Conservation (phyloP, 1,284 basidiomycete species). For the Ganoderma lingzhi region DNA sequence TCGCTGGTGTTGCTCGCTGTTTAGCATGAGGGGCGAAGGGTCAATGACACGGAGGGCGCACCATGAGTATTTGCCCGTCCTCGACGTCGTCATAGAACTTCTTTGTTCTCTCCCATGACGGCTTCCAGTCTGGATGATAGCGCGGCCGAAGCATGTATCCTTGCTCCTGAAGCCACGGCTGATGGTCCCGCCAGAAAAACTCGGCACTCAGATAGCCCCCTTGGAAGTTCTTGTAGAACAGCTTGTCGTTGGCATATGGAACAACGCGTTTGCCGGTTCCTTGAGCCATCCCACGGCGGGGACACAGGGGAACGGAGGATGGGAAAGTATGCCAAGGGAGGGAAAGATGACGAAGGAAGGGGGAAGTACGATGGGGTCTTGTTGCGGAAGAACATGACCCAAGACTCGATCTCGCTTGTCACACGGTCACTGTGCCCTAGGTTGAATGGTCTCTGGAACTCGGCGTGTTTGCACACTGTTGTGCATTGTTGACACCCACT, state of each 20-base stretch:
- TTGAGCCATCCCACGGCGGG: neutral
- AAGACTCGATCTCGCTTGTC: too few relatives aligned
- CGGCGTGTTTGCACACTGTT: too few relatives aligned
- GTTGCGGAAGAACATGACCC: too few relatives aligned
- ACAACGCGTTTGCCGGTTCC: neutral
- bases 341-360: too few relatives aligned
- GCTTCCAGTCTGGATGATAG: conserved; percentile 27
- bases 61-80: conserved; percentile 12
- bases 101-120: conserved; percentile 23
- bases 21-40: neutral
- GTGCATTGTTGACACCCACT: too few relatives aligned
- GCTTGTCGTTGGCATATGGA: neutral
- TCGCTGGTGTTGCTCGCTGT: neutral
- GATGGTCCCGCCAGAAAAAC: conserved; percentile 21
- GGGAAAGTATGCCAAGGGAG: too few relatives aligned
- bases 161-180: conserved; percentile 24
- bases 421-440: too few relatives aligned
- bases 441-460: too few relatives aligned
- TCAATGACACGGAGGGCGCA: neutral
- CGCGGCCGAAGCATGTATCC: conserved; percentile 33
- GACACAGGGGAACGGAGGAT: too few relatives aligned
- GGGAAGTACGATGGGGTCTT: too few relatives aligned
- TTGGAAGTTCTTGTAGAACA: neutral
- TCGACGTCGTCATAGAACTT: conserved; percentile 9
- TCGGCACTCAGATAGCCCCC: conserved; percentile 2